These are phyloP conservation scores for Seiridium unicorne DNA, from an alignment of 2,329 filamentous ascomycete genomes.

Conservation along the genomic window DNA sequence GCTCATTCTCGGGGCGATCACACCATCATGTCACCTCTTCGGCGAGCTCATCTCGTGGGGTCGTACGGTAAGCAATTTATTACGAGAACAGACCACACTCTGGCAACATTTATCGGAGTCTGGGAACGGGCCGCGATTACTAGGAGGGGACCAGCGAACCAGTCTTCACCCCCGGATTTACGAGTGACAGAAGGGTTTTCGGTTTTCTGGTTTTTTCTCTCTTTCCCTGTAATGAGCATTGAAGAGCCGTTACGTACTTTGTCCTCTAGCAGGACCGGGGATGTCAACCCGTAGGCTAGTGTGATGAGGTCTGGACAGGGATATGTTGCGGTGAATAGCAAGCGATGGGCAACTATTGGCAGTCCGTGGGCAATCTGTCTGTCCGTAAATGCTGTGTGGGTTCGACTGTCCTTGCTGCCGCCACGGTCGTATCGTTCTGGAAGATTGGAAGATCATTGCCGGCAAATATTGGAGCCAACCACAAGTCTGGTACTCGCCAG, in stretches of 20 bases:
- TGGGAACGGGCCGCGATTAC: slow-evolving; percentile 8
- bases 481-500: not conserved
- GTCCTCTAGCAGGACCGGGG: not conserved
- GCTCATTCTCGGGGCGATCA: no score
- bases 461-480: slow-evolving; percentile 7
- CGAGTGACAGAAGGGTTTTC: slow-evolving; percentile 1
- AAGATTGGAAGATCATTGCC: slow-evolving; percentile 8
- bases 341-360: not conserved
- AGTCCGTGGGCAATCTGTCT: not conserved
- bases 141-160: not conserved
- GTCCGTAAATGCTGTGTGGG: not conserved
- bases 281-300: not conserved
- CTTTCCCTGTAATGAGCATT: not conserved
- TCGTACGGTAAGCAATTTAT: not conserved
- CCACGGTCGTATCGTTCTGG: not conserved
- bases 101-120: not conserved
- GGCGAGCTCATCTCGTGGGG: not conserved
- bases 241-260: slow-evolving; percentile 7
- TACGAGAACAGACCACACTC: not conserved
- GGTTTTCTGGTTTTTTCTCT: not conserved
- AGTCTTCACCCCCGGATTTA: slow-evolving; percentile 4
- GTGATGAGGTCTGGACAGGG: not conserved
- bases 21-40: not conserved
- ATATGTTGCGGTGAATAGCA: not conserved
- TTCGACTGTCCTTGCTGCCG: not conserved